Base-by-base conservation (phyloP, 1,284 basidiomycete genomes). In the Cutaneotrichosporon cutaneum region DNA sequence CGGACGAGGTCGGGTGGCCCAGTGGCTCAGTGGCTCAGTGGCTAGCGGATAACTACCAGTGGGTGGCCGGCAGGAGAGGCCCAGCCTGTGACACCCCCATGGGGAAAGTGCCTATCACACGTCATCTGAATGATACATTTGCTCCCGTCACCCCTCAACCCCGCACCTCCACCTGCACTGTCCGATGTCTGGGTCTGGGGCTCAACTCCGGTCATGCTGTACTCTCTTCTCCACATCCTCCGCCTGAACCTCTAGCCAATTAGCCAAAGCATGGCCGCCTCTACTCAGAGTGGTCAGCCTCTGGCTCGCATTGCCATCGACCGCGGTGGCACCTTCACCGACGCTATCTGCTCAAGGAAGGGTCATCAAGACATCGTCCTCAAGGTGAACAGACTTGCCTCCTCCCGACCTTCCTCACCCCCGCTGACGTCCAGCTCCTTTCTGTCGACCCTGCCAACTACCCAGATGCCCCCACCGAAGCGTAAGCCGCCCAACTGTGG, bases 361-460 rank as follows among this genome's bases (percentile, higher is more conserved):
- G 71, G 67, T 53, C 65, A 60, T 52, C 61, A 60, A 24, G 64
- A 67, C 58, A 72, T 73, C 35, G 70, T 73, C 26, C 56, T 74
- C 51, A 72, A 72, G 64, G 67, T 65, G 39, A 62, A 66, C 53
- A 2, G 16, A 4, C 26, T n/a, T 10, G 9, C 14, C 48, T 24
- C 33, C 24, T 22, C n/a, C 22, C 13, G 2, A 16, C 33, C 51
- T 22, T 24, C n/a, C 4, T 8, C 5, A 18, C 18, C 1, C 22
- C 8, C 11, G 45, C 55, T 60, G 27, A 48, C 42, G 11, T 22
- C 8, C 56, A 94, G 77, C 85, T 94, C 2, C 79, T 94, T 54
- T 94, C 92, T 0, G 89, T 92, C 73, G 92, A 92, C 78, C 87
- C 89, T 0, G 82, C 81, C 22, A 96, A 96, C 76, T 99, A 99